Base-by-base conservation (phyloP, 805 yeast genomes). In the Aciculoconidium aculeatum region DNA sequence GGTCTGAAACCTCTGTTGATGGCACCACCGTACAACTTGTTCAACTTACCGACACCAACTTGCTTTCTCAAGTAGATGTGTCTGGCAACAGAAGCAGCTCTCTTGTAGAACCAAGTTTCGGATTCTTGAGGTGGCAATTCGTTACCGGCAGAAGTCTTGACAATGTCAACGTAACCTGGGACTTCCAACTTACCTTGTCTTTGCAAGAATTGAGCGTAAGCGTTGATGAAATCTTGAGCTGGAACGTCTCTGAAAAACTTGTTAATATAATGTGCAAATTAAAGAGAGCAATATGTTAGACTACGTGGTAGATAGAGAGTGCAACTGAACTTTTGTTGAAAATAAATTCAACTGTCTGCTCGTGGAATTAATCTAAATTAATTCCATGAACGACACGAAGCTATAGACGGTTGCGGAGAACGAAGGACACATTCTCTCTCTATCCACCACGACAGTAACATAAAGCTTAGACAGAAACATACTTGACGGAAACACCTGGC, bases 111-210 rank as follows among this genome's bases (percentile, higher is more conserved):
- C 98, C 98, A 92, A 64, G 90, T 87, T 75, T 87, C 97, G 57
- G 97, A 72, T 67, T 92, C 97, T 76, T 90, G 97, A 68, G 98
- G 98, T 68, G 98, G 98, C 69, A 92, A 83, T 68, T 92, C 98
- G 66, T 90, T 88, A 75, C 96, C 95, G 52, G 94, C 81, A 49
- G 95, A 83, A 69, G 98, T 92, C 87, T 92, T 92, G 75, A 92
- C 98, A 58, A 90, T 72, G 77, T 92, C 98, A 68, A 92, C 97
- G 83, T 88, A 92, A 70, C 96, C 96, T 77, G 98, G 98, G 60
- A 92, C 92, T 70, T 90, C 97, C 66, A 92, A 81, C 74, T 87
- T 88, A 80, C 97, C 98, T 78, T 94, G 98, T 75, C 97, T 87
- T 79, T 92, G 97, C 74, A 92, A 84, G 85, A 92, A 92, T 67